Evolutionary conservation across 2,329 filamentous ascomycete species (phyloP), one percentile per base, ranked within the genome.

Genomic region (Fusarium ramigenum): DNA sequence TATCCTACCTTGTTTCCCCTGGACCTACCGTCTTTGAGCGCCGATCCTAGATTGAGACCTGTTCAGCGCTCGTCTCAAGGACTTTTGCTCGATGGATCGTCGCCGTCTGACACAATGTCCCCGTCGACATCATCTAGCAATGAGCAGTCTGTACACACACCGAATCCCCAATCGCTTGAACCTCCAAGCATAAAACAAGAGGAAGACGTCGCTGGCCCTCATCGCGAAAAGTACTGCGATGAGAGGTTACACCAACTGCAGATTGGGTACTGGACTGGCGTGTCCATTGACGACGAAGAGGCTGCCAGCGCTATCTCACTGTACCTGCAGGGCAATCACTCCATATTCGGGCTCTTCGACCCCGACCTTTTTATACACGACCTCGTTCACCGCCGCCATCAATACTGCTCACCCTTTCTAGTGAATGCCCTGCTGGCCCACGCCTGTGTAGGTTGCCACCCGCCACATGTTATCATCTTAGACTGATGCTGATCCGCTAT

Each of bases 301-400:
- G 78, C 80, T 19, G 80, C 79, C 1, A 66, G 71, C 21, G 73
- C 77, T 28, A 78, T 83, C 12, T 82, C 80, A 0, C 62, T 79
- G 4, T 83, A 82, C 42, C 71, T 82, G 2, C 64, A 71, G 50
- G 79, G 79, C 10, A 80, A 82, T 14, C 79, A 83, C 52, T 80
- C 81, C 1, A 72, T 83, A 1, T 73, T 83, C 10, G 81, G 80
- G 6, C 61, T 80, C 3, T 83, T 83, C 47, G 77, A 82, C 34
- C 67, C 82, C 0, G n/a, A 75, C 34, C 73, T 82, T 4, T 81
- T 83, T 49, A 68, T 83, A 36, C 56, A 65, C 14, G 80, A 82
- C 60, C 70, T 83, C 5, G 64, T 83, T 14, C 47, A 68, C 34
- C 69, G 69, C 10, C 59, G 50, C 32, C 60, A 69, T 9, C 66